Evolutionary conservation across 1,284 basidiomycete species (phyloP).

Genomic region (Volvariella surrecta): DNA sequence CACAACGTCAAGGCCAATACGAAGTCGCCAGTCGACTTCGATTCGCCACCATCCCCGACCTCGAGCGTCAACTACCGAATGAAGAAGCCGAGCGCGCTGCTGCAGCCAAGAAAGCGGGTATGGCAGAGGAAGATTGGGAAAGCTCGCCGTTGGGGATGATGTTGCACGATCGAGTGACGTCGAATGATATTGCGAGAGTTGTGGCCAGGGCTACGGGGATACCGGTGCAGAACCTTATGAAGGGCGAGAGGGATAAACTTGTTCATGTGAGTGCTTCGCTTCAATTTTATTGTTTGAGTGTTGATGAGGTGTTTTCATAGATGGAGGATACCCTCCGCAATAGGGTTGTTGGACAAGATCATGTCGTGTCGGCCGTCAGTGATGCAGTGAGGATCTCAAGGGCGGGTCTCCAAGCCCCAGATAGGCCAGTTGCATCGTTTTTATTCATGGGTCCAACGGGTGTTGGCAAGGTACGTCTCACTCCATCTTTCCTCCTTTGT

Average conservation of each 20-base stretch:
- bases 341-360: slow-evolving; percentile 85
- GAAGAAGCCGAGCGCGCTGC: slow-evolving; percentile 34
- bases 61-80: slow-evolving; percentile 68
- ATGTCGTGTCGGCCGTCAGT: slow-evolving; percentile 72
- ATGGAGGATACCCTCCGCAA: slow-evolving; percentile 77
- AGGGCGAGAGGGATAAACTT: slow-evolving; percentile 85
- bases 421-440: slow-evolving; percentile 86
- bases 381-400: slow-evolving; percentile 88
- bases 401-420: slow-evolving; percentile 82
- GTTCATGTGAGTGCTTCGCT: slow-evolving; percentile 57
- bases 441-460: slow-evolving; percentile 88
- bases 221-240: slow-evolving; percentile 81
- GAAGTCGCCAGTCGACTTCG: slow-evolving; percentile 77
- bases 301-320: slow-evolving; percentile 26
- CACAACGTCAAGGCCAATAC: slow-evolving; percentile 80
- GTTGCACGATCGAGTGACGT: slow-evolving; percentile 83
- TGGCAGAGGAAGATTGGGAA: slow-evolving; percentile 20
- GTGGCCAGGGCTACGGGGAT: slow-evolving; percentile 89
- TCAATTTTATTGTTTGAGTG: slow-evolving; percentile 1
- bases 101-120: not conserved
- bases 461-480: slow-evolving; percentile 56
- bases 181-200: slow-evolving; percentile 83
- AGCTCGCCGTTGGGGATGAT: slow-evolving; percentile 53
- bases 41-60: slow-evolving; percentile 78
- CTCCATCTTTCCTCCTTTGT: not conserved